phyloP scores from a whole-genome alignment of 2,329 filamentous ascomycete genomes.

The Hypoxylon sp. region DNA sequence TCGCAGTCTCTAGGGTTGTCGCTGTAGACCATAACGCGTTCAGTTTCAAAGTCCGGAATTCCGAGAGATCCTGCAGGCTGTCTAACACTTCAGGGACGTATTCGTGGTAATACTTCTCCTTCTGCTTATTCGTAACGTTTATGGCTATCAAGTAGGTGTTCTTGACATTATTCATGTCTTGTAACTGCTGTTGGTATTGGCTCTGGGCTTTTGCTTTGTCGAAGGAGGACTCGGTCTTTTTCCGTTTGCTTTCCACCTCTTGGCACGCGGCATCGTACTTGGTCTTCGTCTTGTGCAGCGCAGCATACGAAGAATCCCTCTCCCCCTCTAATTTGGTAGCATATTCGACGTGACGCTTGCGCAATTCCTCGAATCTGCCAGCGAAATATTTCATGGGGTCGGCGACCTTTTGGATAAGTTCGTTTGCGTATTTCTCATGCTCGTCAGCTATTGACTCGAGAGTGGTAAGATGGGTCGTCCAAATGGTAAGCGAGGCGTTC shows the following conservation, averaged over 20 bases:
- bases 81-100: slow-evolving; percentile 95
- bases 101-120: slow-evolving; percentile 97
- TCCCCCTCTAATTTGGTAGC: slow-evolving; percentile 90
- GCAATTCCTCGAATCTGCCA: slow-evolving; percentile 85
- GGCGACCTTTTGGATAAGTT: slow-evolving; percentile 82
- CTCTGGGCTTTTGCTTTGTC: slow-evolving; percentile 93
- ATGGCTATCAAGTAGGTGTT: slow-evolving; percentile 98
- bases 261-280: slow-evolving; percentile 95
- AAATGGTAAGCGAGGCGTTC: slow-evolving; percentile 95
- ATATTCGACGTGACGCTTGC: slow-evolving; percentile 91
- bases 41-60: slow-evolving; percentile 85
- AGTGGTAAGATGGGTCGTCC: slow-evolving; percentile 92
- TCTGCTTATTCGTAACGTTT: slow-evolving; percentile 97
- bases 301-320: slow-evolving; percentile 83
- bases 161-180: slow-evolving; percentile 98
- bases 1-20: slow-evolving; percentile 81
- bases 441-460: slow-evolving; percentile 89
- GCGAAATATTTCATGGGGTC: slow-evolving; percentile 85
- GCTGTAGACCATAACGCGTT: slow-evolving; percentile 89
- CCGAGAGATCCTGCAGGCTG: slow-evolving; percentile 91
- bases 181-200: slow-evolving; percentile 89
- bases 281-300: slow-evolving; percentile 88
- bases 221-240: slow-evolving; percentile 94
- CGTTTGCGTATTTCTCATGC: slow-evolving; percentile 85
- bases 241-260: slow-evolving; percentile 92